These are phyloP conservation scores for Excoecaria agallocha DNA, from an alignment of 345 rosid species.

Conservation along the genomic window DNA sequence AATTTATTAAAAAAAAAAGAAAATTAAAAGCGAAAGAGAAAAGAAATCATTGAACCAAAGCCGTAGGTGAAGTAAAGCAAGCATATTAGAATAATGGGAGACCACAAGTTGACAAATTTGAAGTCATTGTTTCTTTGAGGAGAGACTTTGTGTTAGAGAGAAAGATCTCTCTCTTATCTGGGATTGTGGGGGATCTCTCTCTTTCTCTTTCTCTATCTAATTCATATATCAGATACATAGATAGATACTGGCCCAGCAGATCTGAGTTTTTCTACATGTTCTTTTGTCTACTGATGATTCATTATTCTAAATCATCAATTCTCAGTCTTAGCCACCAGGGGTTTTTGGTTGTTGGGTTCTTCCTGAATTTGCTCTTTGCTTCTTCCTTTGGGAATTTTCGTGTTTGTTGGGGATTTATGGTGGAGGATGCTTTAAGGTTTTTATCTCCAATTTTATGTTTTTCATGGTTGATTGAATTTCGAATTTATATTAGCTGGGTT, in stretches of 20 bases:
- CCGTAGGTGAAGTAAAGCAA: conserved; percentile 27
- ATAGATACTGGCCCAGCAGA: conserved; percentile 30
- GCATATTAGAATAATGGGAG: conserved; percentile 24
- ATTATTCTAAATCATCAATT: conserved; percentile 22
- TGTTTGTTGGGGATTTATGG: not conserved
- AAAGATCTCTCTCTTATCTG: conserved; percentile 25
- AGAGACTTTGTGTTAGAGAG: not conserved
- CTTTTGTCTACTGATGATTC: conserved; percentile 23
- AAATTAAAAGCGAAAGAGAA: not conserved
- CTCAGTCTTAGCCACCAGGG: conserved; percentile 10
- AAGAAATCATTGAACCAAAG: conserved; percentile 12
- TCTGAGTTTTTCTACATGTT: conserved; percentile 20
- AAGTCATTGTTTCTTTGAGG: conserved; percentile 33
- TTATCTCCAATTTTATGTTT: not conserved
- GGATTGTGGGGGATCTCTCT: conserved; percentile 22
- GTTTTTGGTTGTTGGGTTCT: conserved; percentile 16
- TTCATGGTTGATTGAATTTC: not conserved
- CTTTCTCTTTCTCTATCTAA: not conserved
- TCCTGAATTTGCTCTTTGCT: conserved; percentile 3
- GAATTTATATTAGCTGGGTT: conserved; percentile 5
- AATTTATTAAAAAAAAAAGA: not conserved
- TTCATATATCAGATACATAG: conserved; percentile 21
- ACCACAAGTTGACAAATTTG: conserved; percentile 46
- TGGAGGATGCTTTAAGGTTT: conserved; percentile 29
- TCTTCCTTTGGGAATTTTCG: conserved; percentile 16